These are phyloP conservation scores for Aegilops tauschii DNA, from an alignment of 176 grass and related monocot species.

Conservation along the genomic window DNA sequence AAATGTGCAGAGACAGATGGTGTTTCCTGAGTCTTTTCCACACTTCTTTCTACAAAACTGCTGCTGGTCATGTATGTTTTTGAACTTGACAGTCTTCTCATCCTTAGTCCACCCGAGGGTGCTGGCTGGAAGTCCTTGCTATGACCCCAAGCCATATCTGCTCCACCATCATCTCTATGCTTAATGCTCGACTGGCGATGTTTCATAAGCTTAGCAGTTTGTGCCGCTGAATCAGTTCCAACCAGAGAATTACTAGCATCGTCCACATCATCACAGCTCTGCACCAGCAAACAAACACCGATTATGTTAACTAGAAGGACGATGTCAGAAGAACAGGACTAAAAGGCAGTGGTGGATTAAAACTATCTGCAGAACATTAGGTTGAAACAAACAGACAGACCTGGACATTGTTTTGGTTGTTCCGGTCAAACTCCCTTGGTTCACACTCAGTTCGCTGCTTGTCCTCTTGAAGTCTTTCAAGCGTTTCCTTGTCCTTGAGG, in stretches of 20 bases:
- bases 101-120: not conserved
- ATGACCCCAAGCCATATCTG: conserved; percentile 30
- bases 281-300: not conserved
- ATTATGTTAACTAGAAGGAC: not conserved
- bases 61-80: conserved; percentile 2
- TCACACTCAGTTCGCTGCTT: not conserved
- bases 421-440: not conserved
- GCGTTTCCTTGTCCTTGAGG: not conserved
- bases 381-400: not conserved
- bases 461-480: conserved; percentile 25
- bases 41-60: not conserved
- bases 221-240: not conserved
- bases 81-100: not conserved
- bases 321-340: not conserved
- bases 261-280: conserved; percentile 17
- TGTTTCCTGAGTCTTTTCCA: not conserved
- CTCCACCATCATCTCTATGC: not conserved
- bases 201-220: conserved; percentile 8
- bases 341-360: not conserved
- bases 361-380: not conserved
- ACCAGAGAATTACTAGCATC: not conserved
- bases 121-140: conserved; percentile 32
- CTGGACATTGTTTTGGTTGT: not conserved
- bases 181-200: not conserved
- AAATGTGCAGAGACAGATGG: not conserved